phyloP scores from a whole-genome alignment of 148 eudicot species.

The Nepenthes gracilis region DNA sequence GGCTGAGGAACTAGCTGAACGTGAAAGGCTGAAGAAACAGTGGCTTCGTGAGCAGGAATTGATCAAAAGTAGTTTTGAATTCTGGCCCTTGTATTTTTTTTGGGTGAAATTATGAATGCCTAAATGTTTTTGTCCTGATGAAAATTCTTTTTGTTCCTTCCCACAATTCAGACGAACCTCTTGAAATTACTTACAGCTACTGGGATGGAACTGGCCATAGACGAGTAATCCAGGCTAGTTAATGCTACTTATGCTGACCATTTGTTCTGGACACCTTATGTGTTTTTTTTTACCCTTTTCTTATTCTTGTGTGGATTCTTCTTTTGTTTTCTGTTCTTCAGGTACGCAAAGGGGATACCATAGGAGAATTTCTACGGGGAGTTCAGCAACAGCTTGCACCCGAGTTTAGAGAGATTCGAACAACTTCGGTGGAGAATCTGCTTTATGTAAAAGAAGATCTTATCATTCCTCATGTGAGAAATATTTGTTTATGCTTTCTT shows the following conservation, averaged over 20 bases:
- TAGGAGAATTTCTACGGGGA: constrained; percentile 87
- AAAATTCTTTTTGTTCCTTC: background rate
- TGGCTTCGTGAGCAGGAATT: constrained; percentile 74
- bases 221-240: constrained; percentile 62
- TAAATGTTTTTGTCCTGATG: background rate
- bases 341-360: constrained; percentile 93
- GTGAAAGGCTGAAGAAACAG: constrained; percentile 79
- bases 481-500: background rate
- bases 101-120: constrained; percentile 1
- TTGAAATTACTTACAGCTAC: constrained; percentile 92
- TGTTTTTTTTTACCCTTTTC: constrained; percentile 3
- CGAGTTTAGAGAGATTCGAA: constrained; percentile 93
- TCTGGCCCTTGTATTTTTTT: background rate
- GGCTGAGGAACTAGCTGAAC: constrained; percentile 92
- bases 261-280: background rate
- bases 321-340: constrained; percentile 15
- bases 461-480: constrained; percentile 87
- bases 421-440: constrained; percentile 91
- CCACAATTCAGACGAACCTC: constrained; percentile 67
- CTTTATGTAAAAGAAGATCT: constrained; percentile 98
- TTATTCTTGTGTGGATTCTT: constrained; percentile 1
- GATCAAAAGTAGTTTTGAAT: constrained; percentile 50
- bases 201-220: constrained; percentile 99
- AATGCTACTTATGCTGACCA: constrained; percentile 2
- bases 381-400: constrained; percentile 99